Evolutionary conservation across 2,329 filamentous ascomycete genomes (phyloP), one percentile per base, ranked within the genome.

Genomic region (Hypomyces rosellus): DNA sequence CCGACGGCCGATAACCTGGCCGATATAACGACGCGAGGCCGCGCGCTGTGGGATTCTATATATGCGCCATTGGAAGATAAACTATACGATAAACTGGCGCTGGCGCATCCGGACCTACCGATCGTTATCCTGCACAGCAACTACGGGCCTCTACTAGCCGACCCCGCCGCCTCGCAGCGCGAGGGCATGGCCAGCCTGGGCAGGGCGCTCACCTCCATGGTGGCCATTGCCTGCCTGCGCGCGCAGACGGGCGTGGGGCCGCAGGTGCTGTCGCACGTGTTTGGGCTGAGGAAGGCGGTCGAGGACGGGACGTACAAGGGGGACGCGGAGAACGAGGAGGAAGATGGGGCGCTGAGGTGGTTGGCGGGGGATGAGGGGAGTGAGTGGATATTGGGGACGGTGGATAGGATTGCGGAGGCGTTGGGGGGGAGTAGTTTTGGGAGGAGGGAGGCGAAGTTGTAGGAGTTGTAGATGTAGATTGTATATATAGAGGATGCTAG

Each of bases 191-290:
- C 69, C 0, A 77, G 74, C 15, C 78, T 88, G 0, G 89, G 89
- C 0, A 70, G 89, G 1, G 77, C 88, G 0, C 69, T 89, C 54
- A 93, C 88, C 0, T 86, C 81, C 48, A 67, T 93, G 12, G 75
- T 90, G 4, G 89, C 86, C 0, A 77, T 95, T 30, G 76, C 87
- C 5, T 90, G 87, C 60, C 65, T 95, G 64, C 71, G 89, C 3
- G 79, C 88, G 41, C 89, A 93, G 74, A 87, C 85, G 9, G 89
- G 89, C 1, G 89, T 93, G 0, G 89, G 83, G 0, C 89, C 88
- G 1, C 89, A 93, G 73, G 87, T 95, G 12, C 69, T 86, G 15
- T 89, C 84, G 57, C 89, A 95, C 67, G 76, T 93, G 0, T 92
- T 90, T 69, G 89, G 89, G 0, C 63, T 95, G 67, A 70, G 86